These are phyloP conservation scores for Aspergillus unguis DNA, from an alignment of 2,329 filamentous ascomycete species.

Conservation along the genomic window DNA sequence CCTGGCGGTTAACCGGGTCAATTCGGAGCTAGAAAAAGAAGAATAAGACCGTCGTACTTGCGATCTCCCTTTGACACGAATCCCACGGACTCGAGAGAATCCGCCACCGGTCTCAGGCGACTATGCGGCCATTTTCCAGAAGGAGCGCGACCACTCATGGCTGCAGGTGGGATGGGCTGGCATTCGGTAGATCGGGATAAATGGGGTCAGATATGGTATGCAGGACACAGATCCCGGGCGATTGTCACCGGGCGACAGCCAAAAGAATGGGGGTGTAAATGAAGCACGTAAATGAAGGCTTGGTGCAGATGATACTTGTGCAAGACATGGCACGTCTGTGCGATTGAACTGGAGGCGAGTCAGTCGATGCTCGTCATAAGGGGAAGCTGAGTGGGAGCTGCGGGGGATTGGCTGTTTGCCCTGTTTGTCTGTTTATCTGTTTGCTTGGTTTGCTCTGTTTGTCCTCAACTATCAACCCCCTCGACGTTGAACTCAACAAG, in stretches of 20 bases:
- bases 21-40: not conserved
- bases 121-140: conserved; percentile 23
- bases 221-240: not conserved
- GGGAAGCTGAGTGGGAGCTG: conserved; percentile 1
- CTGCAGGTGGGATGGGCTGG: not conserved
- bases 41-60: conserved; percentile 54
- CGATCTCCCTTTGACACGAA: conserved; percentile 88
- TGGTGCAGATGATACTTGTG: conserved; percentile 4
- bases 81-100: conserved; percentile 77
- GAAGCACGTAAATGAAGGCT: not conserved
- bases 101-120: conserved; percentile 69
- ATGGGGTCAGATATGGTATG: conserved; percentile 2
- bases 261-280: not conserved
- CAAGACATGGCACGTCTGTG: conserved; percentile 4
- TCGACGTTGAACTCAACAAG: conserved; percentile 1
- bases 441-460: conserved; percentile 32
- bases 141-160: conserved; percentile 21
- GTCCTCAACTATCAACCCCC: conserved; percentile 9
- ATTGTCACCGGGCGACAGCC: not conserved
- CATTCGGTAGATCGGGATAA: not conserved
- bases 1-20: conserved; percentile 42
- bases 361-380: not conserved
- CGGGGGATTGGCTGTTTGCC: conserved; percentile 22
- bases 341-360: not conserved
- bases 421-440: conserved; percentile 25